Evolutionary conservation across 225 moss, liverwort and hornwort genomes (phyloP).

Genomic region (Physcomitrellopsis africana): DNA sequence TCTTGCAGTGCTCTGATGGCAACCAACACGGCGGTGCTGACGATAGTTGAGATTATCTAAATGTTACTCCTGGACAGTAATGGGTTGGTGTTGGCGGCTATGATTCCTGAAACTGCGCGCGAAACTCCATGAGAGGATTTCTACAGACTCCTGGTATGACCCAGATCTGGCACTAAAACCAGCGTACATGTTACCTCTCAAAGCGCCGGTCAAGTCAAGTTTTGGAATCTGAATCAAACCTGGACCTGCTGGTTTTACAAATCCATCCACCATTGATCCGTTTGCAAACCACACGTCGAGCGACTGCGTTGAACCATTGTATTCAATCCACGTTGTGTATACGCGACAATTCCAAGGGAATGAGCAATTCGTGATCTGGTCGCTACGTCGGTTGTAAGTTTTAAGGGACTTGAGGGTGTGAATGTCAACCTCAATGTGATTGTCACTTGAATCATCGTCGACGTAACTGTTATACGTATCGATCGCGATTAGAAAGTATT

Average conservation of each 20-base stretch:
- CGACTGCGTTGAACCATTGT: background rate
- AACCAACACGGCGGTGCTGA: too few relatives aligned
- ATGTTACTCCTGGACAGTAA: too few relatives aligned
- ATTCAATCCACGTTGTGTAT: background rate
- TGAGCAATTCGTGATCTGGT: background rate
- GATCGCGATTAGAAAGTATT: background rate
- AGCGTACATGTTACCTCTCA: background rate
- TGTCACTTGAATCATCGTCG: background rate
- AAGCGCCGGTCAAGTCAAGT: background rate
- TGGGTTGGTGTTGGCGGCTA: too few relatives aligned
- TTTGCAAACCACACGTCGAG: background rate
- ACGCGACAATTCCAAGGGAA: background rate
- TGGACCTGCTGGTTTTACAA: background rate
- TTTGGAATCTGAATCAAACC: background rate
- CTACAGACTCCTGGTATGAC: too few relatives aligned
- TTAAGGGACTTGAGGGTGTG: background rate
- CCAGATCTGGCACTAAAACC: background rate
- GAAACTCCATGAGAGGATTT: too few relatives aligned
- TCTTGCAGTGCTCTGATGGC: too few relatives aligned
- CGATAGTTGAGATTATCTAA: too few relatives aligned
- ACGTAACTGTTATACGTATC: background rate
- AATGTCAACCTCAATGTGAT: background rate
- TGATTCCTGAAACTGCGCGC: too few relatives aligned
- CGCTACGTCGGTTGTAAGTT: background rate
- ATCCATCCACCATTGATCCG: background rate